Conservation (phyloP, 1,284 basidiomycete species). For the Cystobasidium sp. region DNA sequence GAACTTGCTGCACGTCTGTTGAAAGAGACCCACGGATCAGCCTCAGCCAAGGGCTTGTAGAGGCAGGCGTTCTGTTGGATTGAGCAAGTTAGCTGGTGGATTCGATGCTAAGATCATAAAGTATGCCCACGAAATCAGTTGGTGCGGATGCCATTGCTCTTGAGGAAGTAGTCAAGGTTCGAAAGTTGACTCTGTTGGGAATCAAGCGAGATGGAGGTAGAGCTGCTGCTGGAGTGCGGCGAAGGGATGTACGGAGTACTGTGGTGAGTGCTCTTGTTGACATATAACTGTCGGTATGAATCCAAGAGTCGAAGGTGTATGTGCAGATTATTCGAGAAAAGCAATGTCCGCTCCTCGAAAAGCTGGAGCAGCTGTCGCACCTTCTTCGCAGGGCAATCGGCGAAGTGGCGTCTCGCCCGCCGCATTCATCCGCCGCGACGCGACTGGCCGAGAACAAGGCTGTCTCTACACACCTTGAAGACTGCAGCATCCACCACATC, state of each 20-base stretch:
- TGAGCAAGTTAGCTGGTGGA: neutral
- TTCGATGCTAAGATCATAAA: neutral
- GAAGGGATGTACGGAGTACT: slow-evolving; percentile 11
- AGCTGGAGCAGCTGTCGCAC: slow-evolving; percentile 4
- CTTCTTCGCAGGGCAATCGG: slow-evolving; percentile 5
- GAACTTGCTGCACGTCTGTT: too few relatives aligned
- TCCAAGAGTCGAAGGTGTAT: neutral
- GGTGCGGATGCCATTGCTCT: slow-evolving; percentile 28
- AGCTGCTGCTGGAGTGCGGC: neutral
- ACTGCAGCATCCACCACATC: too few relatives aligned
- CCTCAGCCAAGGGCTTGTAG: slow-evolving; percentile 83
- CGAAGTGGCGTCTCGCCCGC: too few relatives aligned
- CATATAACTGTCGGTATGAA: slow-evolving; percentile 17
- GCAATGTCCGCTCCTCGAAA: neutral
- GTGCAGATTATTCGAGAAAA: neutral
- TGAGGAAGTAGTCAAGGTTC: slow-evolving; percentile 32
- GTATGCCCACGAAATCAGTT: slow-evolving; percentile 27
- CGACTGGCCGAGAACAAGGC: too few relatives aligned
- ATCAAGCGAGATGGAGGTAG: neutral
- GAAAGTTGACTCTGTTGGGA: neutral
- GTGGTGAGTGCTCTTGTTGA: slow-evolving; percentile 23
- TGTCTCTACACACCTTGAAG: too few relatives aligned
- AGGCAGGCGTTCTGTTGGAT: slow-evolving; percentile 61
- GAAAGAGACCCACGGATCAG: slow-evolving; percentile 68
- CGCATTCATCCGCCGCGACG: too few relatives aligned